Conservation (phyloP, 192 early-diverging fungal species). For the Pilaira anomala region DNA sequence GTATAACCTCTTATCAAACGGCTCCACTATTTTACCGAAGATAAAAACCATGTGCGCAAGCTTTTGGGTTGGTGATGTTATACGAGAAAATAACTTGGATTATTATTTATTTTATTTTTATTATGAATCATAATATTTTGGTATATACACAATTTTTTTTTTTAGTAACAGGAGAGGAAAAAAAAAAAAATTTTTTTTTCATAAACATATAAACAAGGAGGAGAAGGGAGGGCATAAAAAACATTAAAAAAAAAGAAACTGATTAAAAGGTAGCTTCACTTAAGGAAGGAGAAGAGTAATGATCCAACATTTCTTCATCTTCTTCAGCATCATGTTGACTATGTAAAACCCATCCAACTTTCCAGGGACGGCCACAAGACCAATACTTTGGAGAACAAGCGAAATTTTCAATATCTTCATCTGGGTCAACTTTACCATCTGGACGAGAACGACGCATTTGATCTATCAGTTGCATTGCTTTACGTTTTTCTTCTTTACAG, state of each 20-base stretch:
- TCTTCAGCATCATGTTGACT: constrained; percentile 19
- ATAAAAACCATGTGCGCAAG: no score
- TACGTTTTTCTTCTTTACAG: constrained; percentile 42
- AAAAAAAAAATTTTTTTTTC: no score
- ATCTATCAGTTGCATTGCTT: constrained; percentile 37
- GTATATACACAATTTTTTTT: no score
- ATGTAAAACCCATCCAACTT: constrained; percentile 38
- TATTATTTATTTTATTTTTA: no score
- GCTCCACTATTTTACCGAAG: no score
- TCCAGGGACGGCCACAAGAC: constrained; percentile 37
- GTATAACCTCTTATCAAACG: no score
- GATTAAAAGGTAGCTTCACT: neutral
- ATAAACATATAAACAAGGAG: neutral
- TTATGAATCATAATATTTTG: no score
- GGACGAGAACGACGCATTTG: constrained; percentile 33
- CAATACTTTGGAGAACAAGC: constrained; percentile 39
- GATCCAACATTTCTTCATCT: constrained; percentile 1
- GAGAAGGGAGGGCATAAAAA: neutral
- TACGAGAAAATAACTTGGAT: no score
- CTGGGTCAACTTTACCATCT: constrained; percentile 25
- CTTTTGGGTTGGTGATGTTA: no score
- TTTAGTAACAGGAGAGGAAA: no score
- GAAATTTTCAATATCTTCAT: constrained; percentile 40
- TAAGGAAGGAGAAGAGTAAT: neutral
- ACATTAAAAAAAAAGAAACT: neutral